Percentiles rank a stretch among this genome's conserved stretches.
Conservation (phyloP, 805 yeast species). For the Candida easanensis region DNA sequence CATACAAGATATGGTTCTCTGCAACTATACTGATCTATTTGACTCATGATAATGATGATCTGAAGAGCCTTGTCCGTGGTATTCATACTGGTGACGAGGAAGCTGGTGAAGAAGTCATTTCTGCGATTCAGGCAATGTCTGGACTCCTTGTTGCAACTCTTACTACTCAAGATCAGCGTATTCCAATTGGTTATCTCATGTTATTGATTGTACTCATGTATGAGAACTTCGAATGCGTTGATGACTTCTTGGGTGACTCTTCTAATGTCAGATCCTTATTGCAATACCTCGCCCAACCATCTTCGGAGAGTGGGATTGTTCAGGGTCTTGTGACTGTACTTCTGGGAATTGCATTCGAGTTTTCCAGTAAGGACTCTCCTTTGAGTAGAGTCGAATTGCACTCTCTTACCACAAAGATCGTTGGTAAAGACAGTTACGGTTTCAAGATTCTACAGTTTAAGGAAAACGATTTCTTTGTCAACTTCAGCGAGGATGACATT, state of each 20-base stretch:
- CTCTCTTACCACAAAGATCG: conserved; percentile 58
- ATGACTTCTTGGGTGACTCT: conserved; percentile 68
- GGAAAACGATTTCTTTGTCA: conserved; percentile 51
- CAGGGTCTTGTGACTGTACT: conserved; percentile 73
- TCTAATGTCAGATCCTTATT: conserved; percentile 66
- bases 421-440: conserved; percentile 79
- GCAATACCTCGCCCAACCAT: conserved; percentile 54
- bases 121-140: conserved; percentile 71
- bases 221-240: conserved; percentile 72
- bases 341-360: conserved; percentile 79
- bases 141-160: conserved; percentile 70
- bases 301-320: conserved; percentile 51
- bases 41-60: conserved; percentile 51
- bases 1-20: conserved; percentile 86
- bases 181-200: conserved; percentile 74
- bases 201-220: conserved; percentile 72
- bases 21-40: conserved; percentile 60
- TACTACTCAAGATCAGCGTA: conserved; percentile 64
- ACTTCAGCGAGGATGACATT: conserved; percentile 50
- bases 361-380: conserved; percentile 59
- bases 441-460: conserved; percentile 71
- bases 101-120: conserved; percentile 66
- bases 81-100: conserved; percentile 58
- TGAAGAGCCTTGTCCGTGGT: conserved; percentile 44
- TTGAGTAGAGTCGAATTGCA: conserved; percentile 58